Base-by-base conservation (phyloP, 805 yeast genomes). In the Ogataea nitratoaversa region DNA sequence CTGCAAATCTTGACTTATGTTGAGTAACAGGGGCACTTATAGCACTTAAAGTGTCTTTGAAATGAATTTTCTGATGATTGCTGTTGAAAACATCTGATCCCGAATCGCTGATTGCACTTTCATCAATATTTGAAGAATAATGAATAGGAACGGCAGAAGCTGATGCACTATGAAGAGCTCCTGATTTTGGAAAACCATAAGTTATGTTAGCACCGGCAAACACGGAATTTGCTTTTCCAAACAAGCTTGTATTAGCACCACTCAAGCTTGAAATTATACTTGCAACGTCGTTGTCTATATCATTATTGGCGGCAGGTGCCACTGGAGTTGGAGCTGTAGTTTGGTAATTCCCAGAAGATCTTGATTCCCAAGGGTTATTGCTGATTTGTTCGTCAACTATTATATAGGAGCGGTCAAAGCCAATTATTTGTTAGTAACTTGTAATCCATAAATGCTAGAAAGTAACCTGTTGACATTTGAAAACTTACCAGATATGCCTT, bases 1-100 rank as follows among this genome's bases (percentile, higher is more conserved):
- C 36, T 31, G 63, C 61, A 30, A 61, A 53, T 41, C 72, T 57
- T 3, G 62, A 52, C 23, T 55, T 52, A n/a, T 50, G 54, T 17
- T 50, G 56, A 13, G 60, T 51, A n/a, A 46, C 50, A 2, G 69
- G 62, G 5, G 63, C 63, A 40, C 63, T 58, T 29, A 61, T 57
- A 11, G 63, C 62, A 38, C 59, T 52, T 12, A 61, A 37, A 2
- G 64, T 61, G 35, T 56, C 65, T 34, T 56, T 59, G 19, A 48
- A 34, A 30, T 44, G 49, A 7, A 30, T 7, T 12, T 34, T n/a
- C n/a, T n/a, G n/a, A n/a, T n/a, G 24, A 19, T 34, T 34, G 22
- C 47, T 47, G 22, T 46, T 52, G 13, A 57, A 34, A 17, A 56
- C 43, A 38, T 61, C 66, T 13, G 65, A 56, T 0, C 63, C 63